Conservation (phyloP, 805 yeast genomes). For the Komagataella mondaviorum region DNA sequence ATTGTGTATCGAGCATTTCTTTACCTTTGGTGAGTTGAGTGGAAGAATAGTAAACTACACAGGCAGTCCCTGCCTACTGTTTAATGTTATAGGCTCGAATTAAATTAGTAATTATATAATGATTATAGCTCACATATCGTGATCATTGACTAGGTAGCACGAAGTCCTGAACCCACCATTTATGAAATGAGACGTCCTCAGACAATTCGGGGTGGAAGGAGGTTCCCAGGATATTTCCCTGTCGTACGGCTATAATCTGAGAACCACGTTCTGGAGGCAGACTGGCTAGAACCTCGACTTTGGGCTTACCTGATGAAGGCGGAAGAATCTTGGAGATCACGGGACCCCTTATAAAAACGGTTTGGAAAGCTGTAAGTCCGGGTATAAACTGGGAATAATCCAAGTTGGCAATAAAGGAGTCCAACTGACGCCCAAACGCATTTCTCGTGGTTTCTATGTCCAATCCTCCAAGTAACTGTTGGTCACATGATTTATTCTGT, state of each 20-base stretch:
- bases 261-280: slow-evolving; percentile 18
- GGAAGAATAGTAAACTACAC: neutral
- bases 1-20: neutral
- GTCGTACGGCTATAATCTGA: slow-evolving; percentile 59
- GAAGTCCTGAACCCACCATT: slow-evolving; percentile 54
- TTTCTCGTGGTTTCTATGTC: slow-evolving; percentile 54
- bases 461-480: slow-evolving; percentile 49
- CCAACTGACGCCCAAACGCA: slow-evolving; percentile 69
- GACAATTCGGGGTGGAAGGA: slow-evolving; percentile 74
- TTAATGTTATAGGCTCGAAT: neutral
- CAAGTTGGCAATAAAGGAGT: slow-evolving; percentile 40
- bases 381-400: slow-evolving; percentile 23
- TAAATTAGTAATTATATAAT: neutral
- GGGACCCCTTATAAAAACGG: slow-evolving; percentile 68
- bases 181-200: slow-evolving; percentile 45
- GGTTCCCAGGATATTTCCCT: slow-evolving; percentile 55
- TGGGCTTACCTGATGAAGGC: slow-evolving; percentile 3
- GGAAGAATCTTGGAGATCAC: slow-evolving; percentile 24
- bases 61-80: neutral
- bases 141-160: slow-evolving; percentile 16
- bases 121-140: neutral
- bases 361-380: slow-evolving; percentile 18
- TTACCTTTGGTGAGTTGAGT: neutral
- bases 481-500: slow-evolving; percentile 36
- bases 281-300: slow-evolving; percentile 28